A percentile compares a stretch with the other conserved stretches of the same genome.
Evolutionary conservation across 2,329 filamentous ascomycete genomes (phyloP).

Genomic region (Alternaria angustiovoidea): DNA sequence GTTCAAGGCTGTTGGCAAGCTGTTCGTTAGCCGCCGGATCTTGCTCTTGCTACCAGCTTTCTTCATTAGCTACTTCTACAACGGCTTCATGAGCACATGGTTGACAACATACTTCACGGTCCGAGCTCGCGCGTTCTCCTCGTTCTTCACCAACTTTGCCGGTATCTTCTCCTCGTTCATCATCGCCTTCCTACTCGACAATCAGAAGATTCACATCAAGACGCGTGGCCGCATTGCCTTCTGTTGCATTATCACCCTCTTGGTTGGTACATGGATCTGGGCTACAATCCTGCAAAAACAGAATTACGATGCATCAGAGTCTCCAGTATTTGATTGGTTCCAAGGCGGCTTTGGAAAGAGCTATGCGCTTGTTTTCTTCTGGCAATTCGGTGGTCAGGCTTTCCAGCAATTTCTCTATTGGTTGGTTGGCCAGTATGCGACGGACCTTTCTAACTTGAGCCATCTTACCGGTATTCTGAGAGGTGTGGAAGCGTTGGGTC

Average conservation of each 20-base stretch:
- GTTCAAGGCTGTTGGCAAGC: conserved; percentile 42
- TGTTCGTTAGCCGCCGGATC: conserved; percentile 43
- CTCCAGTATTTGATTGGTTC: conserved; percentile 47
- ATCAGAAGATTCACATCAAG: conserved; percentile 46
- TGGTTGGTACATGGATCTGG: conserved; percentile 49
- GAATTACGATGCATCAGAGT: conserved; percentile 39
- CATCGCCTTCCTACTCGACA: conserved; percentile 45
- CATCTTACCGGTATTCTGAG: conserved; percentile 49
- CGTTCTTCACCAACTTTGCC: conserved; percentile 50
- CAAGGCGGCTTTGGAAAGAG: conserved; percentile 43
- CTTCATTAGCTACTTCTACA: conserved; percentile 52
- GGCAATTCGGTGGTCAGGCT: conserved; percentile 48
- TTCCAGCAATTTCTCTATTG: conserved; percentile 51
- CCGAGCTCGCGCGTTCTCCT: conserved; percentile 45
- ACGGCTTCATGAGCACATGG: conserved; percentile 48
- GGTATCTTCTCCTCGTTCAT: conserved; percentile 49
- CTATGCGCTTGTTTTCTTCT: conserved; percentile 48
- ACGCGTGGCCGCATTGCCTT: conserved; percentile 42
- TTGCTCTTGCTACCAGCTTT: conserved; percentile 46
- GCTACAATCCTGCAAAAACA: conserved; percentile 43
- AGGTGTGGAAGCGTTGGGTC: conserved; percentile 46
- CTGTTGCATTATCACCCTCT: conserved; percentile 38
- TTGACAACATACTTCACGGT: conserved; percentile 49
- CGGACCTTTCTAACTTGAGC: conserved; percentile 40
- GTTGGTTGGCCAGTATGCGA: conserved; percentile 49